Evolutionary conservation across 2,329 filamentous ascomycete genomes (phyloP), one percentile per base, ranked within the genome.

Genomic region (Aspergillaceae sp.): DNA sequence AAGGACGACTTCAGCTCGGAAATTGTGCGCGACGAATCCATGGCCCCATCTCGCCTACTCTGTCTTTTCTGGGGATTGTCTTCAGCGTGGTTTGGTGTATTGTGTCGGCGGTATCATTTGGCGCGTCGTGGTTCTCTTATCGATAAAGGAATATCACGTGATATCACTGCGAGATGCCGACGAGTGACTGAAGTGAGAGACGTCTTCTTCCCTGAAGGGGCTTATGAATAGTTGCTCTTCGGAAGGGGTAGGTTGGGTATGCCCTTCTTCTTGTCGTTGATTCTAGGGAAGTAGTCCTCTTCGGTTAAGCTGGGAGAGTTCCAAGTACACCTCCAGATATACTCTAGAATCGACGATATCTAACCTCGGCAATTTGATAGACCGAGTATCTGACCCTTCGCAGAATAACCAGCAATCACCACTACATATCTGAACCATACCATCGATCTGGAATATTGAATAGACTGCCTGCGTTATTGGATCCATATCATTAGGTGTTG

Each of bases 1-100:
- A 79, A 79, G 9, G 67, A 56, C 4, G 71, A 67, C 51, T 79
- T 79, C 35, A 74, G 56, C 48, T 75, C 72, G 19, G 72, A 63
- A 40, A 79, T 68, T 1, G 74, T 76, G 45, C 59, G 59, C 46
- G 58, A 56, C 35, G 61, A 61, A 46, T 68, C 66, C 68, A 71
- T 71, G 29, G 41, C 54, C 43, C 48, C 52, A 56, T 53, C 46
- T 48, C 45, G 50, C 51, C 47, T 35, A 30, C 32, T 32, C 19
- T 28, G 29, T 11, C 36, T 30, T 40, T 37, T 28, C 29, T 42
- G 44, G 48, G 38, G 42, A 5, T 26, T 26, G 9, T 5, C 26
- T 29, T 29, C 19, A 29, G 33, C 42, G 33, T 11, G 9, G 10
- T 42, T 29, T 7, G 41, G 10, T 11, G 6, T 29, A 33, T 43